Base-by-base conservation (phyloP, 331 rosid species). In the Telfairia occidentalis region DNA sequence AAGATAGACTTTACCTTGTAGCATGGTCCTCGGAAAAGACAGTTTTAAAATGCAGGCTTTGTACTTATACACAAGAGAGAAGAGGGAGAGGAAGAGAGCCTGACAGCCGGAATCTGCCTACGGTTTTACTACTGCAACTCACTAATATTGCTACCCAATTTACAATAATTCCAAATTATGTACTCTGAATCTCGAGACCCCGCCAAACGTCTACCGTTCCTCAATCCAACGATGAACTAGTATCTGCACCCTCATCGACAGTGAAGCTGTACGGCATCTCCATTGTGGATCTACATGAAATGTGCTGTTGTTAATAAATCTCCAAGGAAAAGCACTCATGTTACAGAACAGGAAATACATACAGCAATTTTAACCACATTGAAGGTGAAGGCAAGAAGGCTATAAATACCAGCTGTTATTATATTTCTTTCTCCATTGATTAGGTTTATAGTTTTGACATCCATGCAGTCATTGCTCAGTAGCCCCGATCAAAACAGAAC, bases 161-260 rank as follows among this genome's bases (percentile, higher is more conserved):
- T 73, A 73, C 63, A 73, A 24, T 71, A 48, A 28, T 30, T 30
- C n/a, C 42, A 71, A 71, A 48, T 30, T 71, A 71, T 71, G 75
- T 71, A 71, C 75, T 30, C 67, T 15, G 58, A 54, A 23, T 21
- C 15, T 12, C 16, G 7, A 35, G 52, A 54, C 18, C 60, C 61
- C 74, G 72, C 16, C 73, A 32, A 50, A 74, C 71, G 48, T 76
- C 43, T 54, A 53, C 71, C 10, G 12, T 59, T 24, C 24, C 73
- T 89, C 84, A 91, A 61, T 87, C 91, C 81, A 71, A 57, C 0
- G 90, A 91, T 55, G 96, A 86, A 82, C 91, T 84, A 52, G 96
- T 85, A 50, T 90, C 97, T 1, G 89, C 96, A 61, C 92, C 88
- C 85, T 91, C 97, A 64, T 90, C 96, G 81, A 90, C 92, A 9